phyloP scores from a whole-genome alignment of 108 stramenopile species.

The Fistulifera solaris region DNA sequence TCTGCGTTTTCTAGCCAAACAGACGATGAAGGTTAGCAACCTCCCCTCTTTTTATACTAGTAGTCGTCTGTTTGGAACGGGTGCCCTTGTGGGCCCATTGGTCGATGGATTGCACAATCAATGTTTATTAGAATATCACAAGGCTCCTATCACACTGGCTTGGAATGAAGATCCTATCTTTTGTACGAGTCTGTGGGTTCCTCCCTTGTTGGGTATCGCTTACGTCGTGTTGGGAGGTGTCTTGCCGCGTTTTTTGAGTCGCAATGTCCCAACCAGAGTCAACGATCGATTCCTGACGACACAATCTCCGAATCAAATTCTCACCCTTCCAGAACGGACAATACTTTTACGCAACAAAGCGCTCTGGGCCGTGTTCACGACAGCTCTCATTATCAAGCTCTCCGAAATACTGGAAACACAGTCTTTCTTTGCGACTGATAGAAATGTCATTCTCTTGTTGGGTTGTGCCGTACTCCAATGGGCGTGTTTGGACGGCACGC shows the following conservation, averaged over 20 bases:
- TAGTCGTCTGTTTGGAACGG: slow-evolving; percentile 33
- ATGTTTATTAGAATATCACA: slow-evolving; percentile 60
- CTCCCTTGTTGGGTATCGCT: slow-evolving; percentile 70
- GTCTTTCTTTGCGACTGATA: not conserved
- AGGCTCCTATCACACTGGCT: slow-evolving; percentile 32
- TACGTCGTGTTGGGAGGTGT: slow-evolving; percentile 71
- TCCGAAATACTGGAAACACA: slow-evolving; percentile 39
- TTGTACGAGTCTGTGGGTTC: slow-evolving; percentile 63
- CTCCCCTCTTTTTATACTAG: too few relatives aligned
- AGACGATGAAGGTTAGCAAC: too few relatives aligned
- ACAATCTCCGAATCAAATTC: not conserved
- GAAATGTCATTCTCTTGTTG: slow-evolving; percentile 34
- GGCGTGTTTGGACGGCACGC: slow-evolving; percentile 50
- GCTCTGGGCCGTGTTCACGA: slow-evolving; percentile 52
- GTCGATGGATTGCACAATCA: slow-evolving; percentile 82
- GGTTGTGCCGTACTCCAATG: slow-evolving; percentile 53
- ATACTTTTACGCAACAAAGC: slow-evolving; percentile 15
- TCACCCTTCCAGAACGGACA: not conserved
- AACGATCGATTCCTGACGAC: not conserved
- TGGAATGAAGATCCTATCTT: slow-evolving; percentile 15
- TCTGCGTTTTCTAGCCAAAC: too few relatives aligned
- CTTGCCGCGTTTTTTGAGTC: slow-evolving; percentile 34
- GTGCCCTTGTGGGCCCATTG: slow-evolving; percentile 55
- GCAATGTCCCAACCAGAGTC: not conserved
- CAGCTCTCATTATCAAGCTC: slow-evolving; percentile 70